Percentiles rank a stretch among this genome's conserved stretches.
phyloP scores from a whole-genome alignment of 2,329 filamentous ascomycete genomes.

The Colletotrichum incanum region DNA sequence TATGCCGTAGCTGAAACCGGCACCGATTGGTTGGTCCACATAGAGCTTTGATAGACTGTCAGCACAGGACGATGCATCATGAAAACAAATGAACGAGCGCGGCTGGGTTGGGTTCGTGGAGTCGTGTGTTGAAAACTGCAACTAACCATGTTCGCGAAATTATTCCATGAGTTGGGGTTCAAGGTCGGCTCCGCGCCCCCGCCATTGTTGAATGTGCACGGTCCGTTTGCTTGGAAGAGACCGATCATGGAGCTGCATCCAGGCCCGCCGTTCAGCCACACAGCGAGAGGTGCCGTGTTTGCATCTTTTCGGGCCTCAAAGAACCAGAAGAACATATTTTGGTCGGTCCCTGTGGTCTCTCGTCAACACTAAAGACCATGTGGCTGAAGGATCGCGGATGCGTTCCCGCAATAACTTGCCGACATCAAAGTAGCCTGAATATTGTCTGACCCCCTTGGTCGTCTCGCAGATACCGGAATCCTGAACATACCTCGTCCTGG shows the following conservation, averaged over 20 bases:
- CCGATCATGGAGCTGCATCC: slow-evolving; percentile 58
- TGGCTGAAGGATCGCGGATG: no score
- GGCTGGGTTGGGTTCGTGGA: neutral
- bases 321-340: slow-evolving; percentile 64
- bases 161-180: slow-evolving; percentile 62
- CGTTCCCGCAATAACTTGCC: slow-evolving; percentile 48
- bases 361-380: slow-evolving; percentile 43
- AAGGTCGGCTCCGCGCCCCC: slow-evolving; percentile 54
- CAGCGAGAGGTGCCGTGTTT: slow-evolving; percentile 51
- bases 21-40: slow-evolving; percentile 46
- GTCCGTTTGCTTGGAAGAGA: slow-evolving; percentile 61
- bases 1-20: slow-evolving; percentile 51
- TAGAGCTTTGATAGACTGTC: slow-evolving; percentile 40
- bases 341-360: slow-evolving; percentile 46
- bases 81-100: slow-evolving; percentile 53
- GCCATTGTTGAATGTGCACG: slow-evolving; percentile 59
- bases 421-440: slow-evolving; percentile 66
- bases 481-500: slow-evolving; percentile 63
- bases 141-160: slow-evolving; percentile 57
- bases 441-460: slow-evolving; percentile 64
- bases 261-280: slow-evolving; percentile 60
- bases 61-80: slow-evolving; percentile 39
- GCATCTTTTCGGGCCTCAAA: slow-evolving; percentile 54
- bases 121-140: neutral
- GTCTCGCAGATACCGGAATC: slow-evolving; percentile 69